Conservation (phyloP, 176 grass and related monocot species). For the Zoysia japonica region DNA sequence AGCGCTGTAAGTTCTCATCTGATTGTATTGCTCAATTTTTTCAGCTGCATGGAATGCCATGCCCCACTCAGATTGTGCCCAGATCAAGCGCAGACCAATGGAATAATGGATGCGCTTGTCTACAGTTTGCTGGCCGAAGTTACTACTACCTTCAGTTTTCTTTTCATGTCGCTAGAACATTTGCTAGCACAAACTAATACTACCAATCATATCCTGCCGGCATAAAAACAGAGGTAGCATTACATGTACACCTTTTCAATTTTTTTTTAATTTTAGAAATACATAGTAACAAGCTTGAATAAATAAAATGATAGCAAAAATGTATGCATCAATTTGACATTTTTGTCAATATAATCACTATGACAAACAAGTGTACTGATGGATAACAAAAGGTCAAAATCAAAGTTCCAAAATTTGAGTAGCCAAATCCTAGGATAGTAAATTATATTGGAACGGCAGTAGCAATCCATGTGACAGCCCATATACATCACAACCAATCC, state of each 20-base stretch:
- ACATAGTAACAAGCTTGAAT: background rate
- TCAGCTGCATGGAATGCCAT: slow-evolving; percentile 59
- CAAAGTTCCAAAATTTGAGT: background rate
- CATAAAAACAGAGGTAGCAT: too few species aligned
- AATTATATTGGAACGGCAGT: background rate
- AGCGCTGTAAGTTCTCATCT: background rate
- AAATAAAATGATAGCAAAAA: background rate
- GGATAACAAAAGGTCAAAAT: background rate
- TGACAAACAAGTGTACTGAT: background rate
- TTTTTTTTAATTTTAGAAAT: background rate
- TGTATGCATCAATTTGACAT: background rate
- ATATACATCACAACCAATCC: slow-evolving; percentile 17
- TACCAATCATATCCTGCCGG: background rate
- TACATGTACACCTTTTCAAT: background rate
- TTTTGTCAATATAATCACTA: background rate
- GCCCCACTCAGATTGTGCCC: background rate
- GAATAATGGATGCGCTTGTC: background rate
- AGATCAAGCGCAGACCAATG: background rate
- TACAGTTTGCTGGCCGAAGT: background rate
- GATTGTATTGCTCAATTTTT: slow-evolving; percentile 19
- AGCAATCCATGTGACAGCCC: background rate
- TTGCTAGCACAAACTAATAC: background rate
- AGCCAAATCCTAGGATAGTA: background rate
- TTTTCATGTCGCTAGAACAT: background rate
- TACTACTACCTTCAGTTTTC: background rate